These are phyloP conservation scores for Tardiomyces digboiensis DNA, from an alignment of 1,139 yeast species.

Conservation along the genomic window DNA sequence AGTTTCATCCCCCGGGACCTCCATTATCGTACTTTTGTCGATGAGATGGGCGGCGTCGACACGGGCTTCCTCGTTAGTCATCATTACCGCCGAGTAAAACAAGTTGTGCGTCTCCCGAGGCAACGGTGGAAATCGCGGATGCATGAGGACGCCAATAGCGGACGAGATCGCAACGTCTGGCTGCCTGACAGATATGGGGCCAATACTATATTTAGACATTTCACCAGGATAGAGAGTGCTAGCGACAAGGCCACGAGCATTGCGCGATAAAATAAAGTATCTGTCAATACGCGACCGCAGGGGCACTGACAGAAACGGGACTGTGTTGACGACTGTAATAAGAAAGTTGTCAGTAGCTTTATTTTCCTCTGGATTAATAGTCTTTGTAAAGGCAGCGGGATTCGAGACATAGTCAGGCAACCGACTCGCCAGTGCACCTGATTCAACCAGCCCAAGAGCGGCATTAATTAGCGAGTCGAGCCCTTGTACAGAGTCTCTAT, in stretches of 20 bases:
- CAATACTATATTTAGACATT: slow-evolving; percentile 45
- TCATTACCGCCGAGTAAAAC: slow-evolving; percentile 15
- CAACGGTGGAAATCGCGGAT: slow-evolving; percentile 68
- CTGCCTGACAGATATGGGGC: slow-evolving; percentile 57
- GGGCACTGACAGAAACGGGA: slow-evolving; percentile 46
- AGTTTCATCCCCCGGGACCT: no score
- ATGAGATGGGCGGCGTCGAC: no score
- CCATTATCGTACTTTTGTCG: no score
- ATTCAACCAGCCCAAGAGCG: neutral
- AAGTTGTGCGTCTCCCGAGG: slow-evolving; percentile 7
- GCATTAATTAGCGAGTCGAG: neutral
- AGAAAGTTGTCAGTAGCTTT: slow-evolving; percentile 39
- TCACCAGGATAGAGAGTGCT: slow-evolving; percentile 58
- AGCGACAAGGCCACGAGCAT: slow-evolving; percentile 37
- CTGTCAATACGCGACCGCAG: slow-evolving; percentile 54
- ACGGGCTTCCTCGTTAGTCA: no score
- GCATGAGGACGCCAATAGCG: slow-evolving; percentile 36
- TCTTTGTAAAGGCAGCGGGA: neutral
- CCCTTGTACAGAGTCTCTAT: neutral
- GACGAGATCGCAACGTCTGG: slow-evolving; percentile 34
- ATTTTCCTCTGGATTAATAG: slow-evolving; percentile 27
- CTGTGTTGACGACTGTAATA: slow-evolving; percentile 37
- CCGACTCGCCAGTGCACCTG: neutral
- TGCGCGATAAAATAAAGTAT: slow-evolving; percentile 37
- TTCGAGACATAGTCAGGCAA: neutral